Evolutionary conservation across 2,329 filamentous ascomycete species (phyloP).

Genomic region (Ceratocystis colombiana): DNA sequence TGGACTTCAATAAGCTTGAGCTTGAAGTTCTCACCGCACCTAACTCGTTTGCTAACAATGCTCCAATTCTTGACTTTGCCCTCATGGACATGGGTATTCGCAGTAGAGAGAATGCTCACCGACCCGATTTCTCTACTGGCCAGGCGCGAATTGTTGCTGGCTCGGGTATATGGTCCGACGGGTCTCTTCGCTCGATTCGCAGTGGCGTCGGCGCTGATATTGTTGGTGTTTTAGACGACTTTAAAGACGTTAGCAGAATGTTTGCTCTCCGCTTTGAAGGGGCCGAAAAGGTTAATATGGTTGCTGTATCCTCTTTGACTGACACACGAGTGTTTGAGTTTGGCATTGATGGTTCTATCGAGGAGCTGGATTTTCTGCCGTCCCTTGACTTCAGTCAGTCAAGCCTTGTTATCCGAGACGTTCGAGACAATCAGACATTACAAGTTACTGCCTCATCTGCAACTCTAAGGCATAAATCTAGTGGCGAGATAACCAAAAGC

Average conservation of each 20-base stretch:
- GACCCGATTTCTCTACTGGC: conserved; percentile 76
- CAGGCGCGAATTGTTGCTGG: conserved; percentile 89
- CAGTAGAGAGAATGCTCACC: conserved; percentile 53
- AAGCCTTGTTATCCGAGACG: conserved; percentile 46
- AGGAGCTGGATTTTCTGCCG: conserved; percentile 70
- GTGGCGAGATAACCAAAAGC: conserved; percentile 28
- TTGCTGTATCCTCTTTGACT: conserved; percentile 70
- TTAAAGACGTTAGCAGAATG: conserved; percentile 61
- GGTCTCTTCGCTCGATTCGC: conserved; percentile 76
- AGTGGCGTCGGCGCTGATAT: conserved; percentile 92
- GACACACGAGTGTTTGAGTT: conserved; percentile 81
- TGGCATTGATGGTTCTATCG: conserved; percentile 61
- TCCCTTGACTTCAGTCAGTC: conserved; percentile 59
- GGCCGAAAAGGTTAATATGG: conserved; percentile 50
- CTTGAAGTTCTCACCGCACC: conserved; percentile 64
- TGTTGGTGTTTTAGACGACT: conserved; percentile 67
- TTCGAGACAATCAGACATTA: conserved; percentile 56
- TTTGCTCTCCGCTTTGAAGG: conserved; percentile 54
- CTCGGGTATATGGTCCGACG: conserved; percentile 81
- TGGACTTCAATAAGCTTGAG: conserved; percentile 37
- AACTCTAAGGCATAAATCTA: conserved; percentile 36
- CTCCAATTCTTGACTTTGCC: conserved; percentile 83
- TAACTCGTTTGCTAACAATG: conserved; percentile 56
- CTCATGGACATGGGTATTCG: conserved; percentile 93
- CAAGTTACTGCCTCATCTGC: conserved; percentile 63